Conservation (phyloP, 768 basidiomycete genomes). For the Obba rivulosa region DNA sequence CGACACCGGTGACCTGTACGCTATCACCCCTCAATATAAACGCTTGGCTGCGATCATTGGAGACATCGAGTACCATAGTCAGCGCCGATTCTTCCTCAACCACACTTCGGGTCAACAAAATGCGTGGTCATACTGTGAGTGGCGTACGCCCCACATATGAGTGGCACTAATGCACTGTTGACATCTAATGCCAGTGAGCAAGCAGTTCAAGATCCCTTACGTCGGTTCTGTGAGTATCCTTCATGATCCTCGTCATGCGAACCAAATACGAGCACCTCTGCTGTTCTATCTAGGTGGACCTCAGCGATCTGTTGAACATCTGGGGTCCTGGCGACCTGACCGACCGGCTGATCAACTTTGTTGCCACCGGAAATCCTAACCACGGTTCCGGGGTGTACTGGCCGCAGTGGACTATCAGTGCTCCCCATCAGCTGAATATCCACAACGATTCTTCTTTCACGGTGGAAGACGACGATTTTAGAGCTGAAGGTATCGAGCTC, state of each 20-base stretch:
- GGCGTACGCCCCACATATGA: no score
- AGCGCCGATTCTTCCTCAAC: slow-evolving; percentile 30
- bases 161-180: background rate
- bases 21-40: slow-evolving; percentile 12
- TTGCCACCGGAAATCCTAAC: slow-evolving; percentile 22
- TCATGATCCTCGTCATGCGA: no score
- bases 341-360: slow-evolving; percentile 40
- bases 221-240: no score
- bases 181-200: background rate
- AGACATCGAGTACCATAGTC: slow-evolving; percentile 30
- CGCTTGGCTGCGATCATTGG: slow-evolving; percentile 34
- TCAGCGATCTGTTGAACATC: slow-evolving; percentile 36
- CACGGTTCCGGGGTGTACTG: slow-evolving; percentile 6
- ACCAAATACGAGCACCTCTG: no score
- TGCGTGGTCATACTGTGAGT: slow-evolving; percentile 31
- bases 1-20: slow-evolving; percentile 5
- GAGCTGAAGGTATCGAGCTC: no score
- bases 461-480: no score
- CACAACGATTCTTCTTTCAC: slow-evolving; percentile 1
- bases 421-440: slow-evolving; percentile 3
- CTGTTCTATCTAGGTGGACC: slow-evolving; percentile 29
- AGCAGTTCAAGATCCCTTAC: no score
- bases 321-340: slow-evolving; percentile 38
- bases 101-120: slow-evolving; percentile 25
- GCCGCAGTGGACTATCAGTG: slow-evolving; percentile 12